These are phyloP conservation scores for Scheffersomyces parashehatae DNA, from an alignment of 1,139 yeast species.

Conservation along the genomic window DNA sequence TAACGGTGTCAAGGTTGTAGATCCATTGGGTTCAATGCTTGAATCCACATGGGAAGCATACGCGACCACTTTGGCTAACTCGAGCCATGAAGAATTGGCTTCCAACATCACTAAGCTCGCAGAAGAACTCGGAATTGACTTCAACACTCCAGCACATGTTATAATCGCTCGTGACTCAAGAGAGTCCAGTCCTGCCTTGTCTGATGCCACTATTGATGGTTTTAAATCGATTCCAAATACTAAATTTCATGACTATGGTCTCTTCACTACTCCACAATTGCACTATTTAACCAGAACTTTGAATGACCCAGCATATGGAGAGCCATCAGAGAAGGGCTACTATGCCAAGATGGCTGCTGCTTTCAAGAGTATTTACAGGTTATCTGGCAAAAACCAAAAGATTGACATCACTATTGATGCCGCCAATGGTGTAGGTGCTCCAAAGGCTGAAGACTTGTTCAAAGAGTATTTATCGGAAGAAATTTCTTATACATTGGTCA, in stretches of 20 bases:
- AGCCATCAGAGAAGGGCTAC: conserved; percentile 68
- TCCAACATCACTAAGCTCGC: conserved; percentile 27
- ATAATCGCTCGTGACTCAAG: conserved; percentile 73
- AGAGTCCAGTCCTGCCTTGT: conserved; percentile 71
- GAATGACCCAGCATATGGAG: conserved; percentile 67
- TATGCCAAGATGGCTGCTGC: conserved; percentile 57
- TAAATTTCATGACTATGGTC: conserved; percentile 56
- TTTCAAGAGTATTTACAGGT: conserved; percentile 31
- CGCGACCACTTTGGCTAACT: conserved; percentile 82
- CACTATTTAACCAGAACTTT: conserved; percentile 80
- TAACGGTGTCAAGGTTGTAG: conserved; percentile 95
- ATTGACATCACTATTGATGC: conserved; percentile 69
- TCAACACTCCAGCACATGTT: conserved; percentile 36
- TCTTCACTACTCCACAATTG: conserved; percentile 90
- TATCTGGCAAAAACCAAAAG: conserved; percentile 25
- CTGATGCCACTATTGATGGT: conserved; percentile 68
- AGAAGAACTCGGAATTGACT: conserved; percentile 39
- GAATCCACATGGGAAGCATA: conserved; percentile 79
- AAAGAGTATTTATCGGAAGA: conserved; percentile 41
- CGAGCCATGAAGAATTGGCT: conserved; percentile 43
- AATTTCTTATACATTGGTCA: conserved; percentile 53
- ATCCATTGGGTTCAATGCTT: conserved; percentile 93
- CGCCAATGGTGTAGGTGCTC: conserved; percentile 96
- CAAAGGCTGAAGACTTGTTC: conserved; percentile 58
- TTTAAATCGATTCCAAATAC: conserved; percentile 50